Percentiles rank a stretch among this genome's conserved stretches.
Conservation (phyloP, 768 basidiomycete species). For the Pleurotus giganteus region DNA sequence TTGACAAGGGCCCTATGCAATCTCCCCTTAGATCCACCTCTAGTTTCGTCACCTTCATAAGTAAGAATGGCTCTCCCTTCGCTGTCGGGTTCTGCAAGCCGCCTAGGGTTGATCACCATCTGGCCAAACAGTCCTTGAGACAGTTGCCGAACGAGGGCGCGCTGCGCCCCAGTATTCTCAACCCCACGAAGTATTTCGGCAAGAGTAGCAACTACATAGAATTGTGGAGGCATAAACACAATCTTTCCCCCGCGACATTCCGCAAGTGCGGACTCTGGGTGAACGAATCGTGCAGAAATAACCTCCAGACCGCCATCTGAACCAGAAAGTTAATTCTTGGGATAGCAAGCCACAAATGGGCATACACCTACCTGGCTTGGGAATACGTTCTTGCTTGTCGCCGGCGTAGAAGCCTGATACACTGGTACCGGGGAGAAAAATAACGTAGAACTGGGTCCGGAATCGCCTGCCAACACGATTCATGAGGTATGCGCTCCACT, state of each 20-base stretch:
- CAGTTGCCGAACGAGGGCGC: slow-evolving; percentile 41
- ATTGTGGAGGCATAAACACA: slow-evolving; percentile 72
- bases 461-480: slow-evolving; percentile 51
- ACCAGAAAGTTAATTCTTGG: neutral
- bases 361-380: slow-evolving; percentile 46
- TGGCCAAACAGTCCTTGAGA: slow-evolving; percentile 57
- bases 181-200: slow-evolving; percentile 46
- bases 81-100: slow-evolving; percentile 34
- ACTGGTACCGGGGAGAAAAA: slow-evolving; percentile 48
- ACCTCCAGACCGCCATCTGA: slow-evolving; percentile 69
- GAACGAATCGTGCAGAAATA: slow-evolving; percentile 63
- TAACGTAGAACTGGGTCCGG: slow-evolving; percentile 67
- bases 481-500: slow-evolving; percentile 1
- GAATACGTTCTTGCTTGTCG: slow-evolving; percentile 54
- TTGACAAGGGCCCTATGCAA: slow-evolving; percentile 56
- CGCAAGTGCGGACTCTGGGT: slow-evolving; percentile 48
- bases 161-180: slow-evolving; percentile 42
- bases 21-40: slow-evolving; percentile 58
- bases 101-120: slow-evolving; percentile 57
- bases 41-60: slow-evolving; percentile 70
- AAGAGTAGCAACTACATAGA: slow-evolving; percentile 65
- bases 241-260: slow-evolving; percentile 52
- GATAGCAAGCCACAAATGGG: neutral
- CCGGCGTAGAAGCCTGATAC: slow-evolving; percentile 51
- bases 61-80: slow-evolving; percentile 49